Base-by-base conservation (phyloP, 1,139 yeast species). In the Pichia sorboxylosa region DNA sequence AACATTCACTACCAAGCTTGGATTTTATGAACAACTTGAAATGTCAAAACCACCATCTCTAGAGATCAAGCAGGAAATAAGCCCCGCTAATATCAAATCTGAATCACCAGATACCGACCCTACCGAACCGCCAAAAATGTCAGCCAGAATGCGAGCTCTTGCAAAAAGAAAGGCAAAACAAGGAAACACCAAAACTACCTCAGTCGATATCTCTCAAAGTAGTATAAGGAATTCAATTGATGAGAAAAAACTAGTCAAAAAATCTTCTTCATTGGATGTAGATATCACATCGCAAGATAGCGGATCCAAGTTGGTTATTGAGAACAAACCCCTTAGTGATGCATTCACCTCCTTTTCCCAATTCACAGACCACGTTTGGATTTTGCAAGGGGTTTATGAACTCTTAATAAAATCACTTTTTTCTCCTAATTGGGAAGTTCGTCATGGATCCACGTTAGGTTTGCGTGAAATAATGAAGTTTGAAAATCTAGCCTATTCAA, bases 391-490 rank as follows among this genome's bases (percentile, higher is more conserved):
- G n/a, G 78, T 90, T n/a, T 85, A 80, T 50, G 96, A 85, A 49
- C 59, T 87, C 21, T 57, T 92, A 27, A 61, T 84, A 41, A 74
- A 74, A 28, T 95, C 87, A 47, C 59, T 92, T 38, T 84, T 84
- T 51, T 79, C 80, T 44, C 92, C 83, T 28, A 66, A 69, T 33
- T 92, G 99, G 99, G 98, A 92, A 58, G 66, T 79, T 13, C 73
- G 99, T 46, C 99, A 92, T 55, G 99, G 98, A 26, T 90, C 97
- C 0, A 84, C 94, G 6, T 64, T 90, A 44, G 98, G 98, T 0
- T 62, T 92, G 29, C 67, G 98, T 51, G 98, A 90, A 53, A 63
- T 92, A 30, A 66, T 90, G 38, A 78, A 76, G 42, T 75, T 72
- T 40, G 30, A 31, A 27, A 26, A 26, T 18, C 98, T 87, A 47